Percentiles rank a stretch among this genome's conserved stretches.
Conservation (phyloP, 345 rosid genomes). For the Toxicodendron radicans region DNA sequence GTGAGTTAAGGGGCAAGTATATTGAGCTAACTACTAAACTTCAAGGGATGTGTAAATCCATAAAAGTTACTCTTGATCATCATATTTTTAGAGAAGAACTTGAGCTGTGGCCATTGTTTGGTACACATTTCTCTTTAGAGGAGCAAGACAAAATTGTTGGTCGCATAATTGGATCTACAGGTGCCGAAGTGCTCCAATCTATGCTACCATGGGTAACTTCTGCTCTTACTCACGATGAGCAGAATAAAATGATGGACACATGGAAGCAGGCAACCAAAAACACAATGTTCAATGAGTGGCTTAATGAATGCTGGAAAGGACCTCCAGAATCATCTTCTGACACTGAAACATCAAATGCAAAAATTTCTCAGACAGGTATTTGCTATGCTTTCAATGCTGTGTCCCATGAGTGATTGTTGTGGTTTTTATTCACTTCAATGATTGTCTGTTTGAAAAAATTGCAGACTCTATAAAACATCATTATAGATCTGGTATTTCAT, state of each 20-base stretch:
- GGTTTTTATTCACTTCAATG: conserved; percentile 15
- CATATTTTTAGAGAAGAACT: conserved; percentile 85
- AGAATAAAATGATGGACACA: conserved; percentile 89
- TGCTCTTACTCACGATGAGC: conserved; percentile 86
- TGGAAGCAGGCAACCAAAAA: conserved; percentile 96
- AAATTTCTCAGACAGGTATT: conserved; percentile 48
- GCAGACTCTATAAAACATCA: neutral
- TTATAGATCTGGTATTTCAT: neutral
- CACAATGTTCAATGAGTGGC: conserved; percentile 95
- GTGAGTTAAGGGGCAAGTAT: conserved; percentile 49
- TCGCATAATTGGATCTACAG: conserved; percentile 85
- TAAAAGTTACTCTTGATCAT: conserved; percentile 78
- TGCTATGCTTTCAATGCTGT: conserved; percentile 17
- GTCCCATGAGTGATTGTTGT: conserved; percentile 10
- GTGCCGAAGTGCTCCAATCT: conserved; percentile 90
- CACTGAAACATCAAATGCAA: conserved; percentile 46
- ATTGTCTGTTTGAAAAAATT: neutral
- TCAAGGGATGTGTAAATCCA: conserved; percentile 95
- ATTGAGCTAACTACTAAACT: conserved; percentile 77
- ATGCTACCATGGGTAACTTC: conserved; percentile 97
- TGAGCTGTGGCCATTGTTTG: conserved; percentile 91
- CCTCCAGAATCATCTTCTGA: conserved; percentile 47
- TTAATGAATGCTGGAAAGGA: conserved; percentile 74
- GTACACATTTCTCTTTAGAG: conserved; percentile 65
- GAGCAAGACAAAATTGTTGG: conserved; percentile 92